phyloP scores from a whole-genome alignment of 441 rosid species.

The Hura crepitans region DNA sequence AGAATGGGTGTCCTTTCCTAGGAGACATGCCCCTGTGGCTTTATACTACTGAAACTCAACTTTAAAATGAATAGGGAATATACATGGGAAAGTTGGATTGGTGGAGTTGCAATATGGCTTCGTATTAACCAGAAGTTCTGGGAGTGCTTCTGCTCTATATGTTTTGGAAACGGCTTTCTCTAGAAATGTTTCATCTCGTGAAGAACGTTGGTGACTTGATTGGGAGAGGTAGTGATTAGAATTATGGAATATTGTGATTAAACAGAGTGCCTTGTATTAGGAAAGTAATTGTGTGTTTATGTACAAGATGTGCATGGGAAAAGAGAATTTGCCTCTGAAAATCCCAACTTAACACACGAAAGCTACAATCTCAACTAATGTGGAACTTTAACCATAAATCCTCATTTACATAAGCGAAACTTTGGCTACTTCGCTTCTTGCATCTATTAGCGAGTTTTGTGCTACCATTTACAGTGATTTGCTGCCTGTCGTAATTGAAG shows the following conservation, averaged over 20 bases:
- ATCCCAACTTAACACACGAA: neutral
- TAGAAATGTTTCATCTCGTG: neutral
- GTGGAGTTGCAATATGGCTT: neutral
- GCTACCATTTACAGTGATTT: no score
- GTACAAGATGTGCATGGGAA: neutral
- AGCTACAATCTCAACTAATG: neutral
- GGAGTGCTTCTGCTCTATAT: neutral
- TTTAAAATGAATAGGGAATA: no score
- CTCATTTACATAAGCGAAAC: neutral
- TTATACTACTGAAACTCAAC: no score
- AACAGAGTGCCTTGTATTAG: neutral
- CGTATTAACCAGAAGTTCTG: neutral
- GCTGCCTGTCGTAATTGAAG: no score
- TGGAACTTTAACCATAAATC: no score
- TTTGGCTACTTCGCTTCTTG: no score
- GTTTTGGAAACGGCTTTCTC: no score
- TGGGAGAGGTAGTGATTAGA: neutral
- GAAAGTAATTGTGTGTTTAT: neutral
- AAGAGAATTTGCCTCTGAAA: neutral
- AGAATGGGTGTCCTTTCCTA: no score
- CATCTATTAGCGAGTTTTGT: no score
- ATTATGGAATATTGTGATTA: neutral
- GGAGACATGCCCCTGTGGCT: no score
- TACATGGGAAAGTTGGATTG: no score
- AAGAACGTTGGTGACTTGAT: neutral